phyloP scores from a whole-genome alignment of 2,329 filamentous ascomycete genomes.

The Venturia oleaginea region DNA sequence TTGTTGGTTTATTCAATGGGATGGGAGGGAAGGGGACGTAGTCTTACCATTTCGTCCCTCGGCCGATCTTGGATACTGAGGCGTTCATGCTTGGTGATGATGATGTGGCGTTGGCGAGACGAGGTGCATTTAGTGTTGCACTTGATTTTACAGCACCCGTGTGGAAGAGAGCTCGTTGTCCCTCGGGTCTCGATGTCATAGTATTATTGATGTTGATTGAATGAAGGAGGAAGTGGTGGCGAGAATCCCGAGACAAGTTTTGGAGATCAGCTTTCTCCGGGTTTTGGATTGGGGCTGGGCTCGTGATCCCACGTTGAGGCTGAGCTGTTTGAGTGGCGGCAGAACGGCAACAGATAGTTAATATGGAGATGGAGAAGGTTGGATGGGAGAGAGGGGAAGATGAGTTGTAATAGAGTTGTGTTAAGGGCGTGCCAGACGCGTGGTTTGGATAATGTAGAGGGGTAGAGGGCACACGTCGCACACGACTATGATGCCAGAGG shows the following conservation, averaged over 20 bases:
- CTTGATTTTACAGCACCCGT: not conserved
- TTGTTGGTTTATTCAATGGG: no score
- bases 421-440: not conserved
- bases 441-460: not conserved
- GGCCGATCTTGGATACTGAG: not conserved
- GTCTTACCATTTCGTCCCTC: not conserved
- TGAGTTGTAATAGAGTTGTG: not conserved
- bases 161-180: not conserved
- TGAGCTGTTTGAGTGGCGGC: not conserved
- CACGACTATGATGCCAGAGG: not conserved
- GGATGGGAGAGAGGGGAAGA: not conserved
- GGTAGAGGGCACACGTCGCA: not conserved
- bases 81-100: not conserved
- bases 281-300: not conserved
- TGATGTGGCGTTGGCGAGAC: not conserved
- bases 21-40: not conserved
- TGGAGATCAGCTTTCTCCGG: not conserved
- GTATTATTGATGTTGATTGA: not conserved
- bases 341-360: not conserved
- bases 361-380: not conserved
- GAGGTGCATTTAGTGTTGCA: slow-evolving; percentile 1
- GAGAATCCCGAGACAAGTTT: not conserved
- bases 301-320: not conserved
- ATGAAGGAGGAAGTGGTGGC: not conserved
- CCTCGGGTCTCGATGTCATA: not conserved